Conservation (phyloP, 495 filamentous ascomycete genomes). For the Wilcoxina mikolae region DNA sequence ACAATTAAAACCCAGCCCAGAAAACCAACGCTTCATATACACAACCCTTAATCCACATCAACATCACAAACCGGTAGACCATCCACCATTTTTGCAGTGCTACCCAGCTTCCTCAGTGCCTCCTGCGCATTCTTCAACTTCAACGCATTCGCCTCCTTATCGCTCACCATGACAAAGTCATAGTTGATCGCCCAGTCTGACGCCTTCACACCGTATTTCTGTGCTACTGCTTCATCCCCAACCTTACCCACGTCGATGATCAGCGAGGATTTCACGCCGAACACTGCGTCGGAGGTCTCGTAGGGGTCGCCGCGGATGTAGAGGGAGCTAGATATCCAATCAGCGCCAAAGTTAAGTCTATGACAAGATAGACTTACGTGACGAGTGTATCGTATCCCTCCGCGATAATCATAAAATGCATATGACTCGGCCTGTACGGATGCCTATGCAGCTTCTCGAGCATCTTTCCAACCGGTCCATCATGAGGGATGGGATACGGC, state of each 20-base stretch:
- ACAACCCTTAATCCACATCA: not conserved
- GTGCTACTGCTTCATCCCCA: conserved; percentile 41
- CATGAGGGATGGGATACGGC: conserved; percentile 75
- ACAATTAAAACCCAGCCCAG: too few species aligned
- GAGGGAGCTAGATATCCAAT: conserved; percentile 39
- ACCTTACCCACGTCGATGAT: conserved; percentile 57
- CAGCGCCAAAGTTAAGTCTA: too few species aligned
- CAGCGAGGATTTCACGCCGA: conserved; percentile 78
- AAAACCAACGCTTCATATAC: not conserved
- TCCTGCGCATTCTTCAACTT: conserved; percentile 54
- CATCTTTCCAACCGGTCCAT: conserved; percentile 76
- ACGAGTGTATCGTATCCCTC: conserved; percentile 70
- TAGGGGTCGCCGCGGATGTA: conserved; percentile 77
- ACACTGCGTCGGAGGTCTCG: conserved; percentile 81
- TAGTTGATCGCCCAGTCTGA: conserved; percentile 44
- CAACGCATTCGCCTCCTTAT: conserved; percentile 53
- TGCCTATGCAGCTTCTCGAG: conserved; percentile 57
- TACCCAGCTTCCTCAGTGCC: conserved; percentile 55
- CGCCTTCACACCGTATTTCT: conserved; percentile 42
- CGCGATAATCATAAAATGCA: conserved; percentile 94
- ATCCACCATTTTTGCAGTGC: conserved; percentile 62
- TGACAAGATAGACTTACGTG: conserved; percentile 44
- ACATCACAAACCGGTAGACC: conserved; percentile 64
- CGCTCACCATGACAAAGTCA: conserved; percentile 64
- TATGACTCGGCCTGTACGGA: conserved; percentile 69